Evolutionary conservation across 73 alveolate species (phyloP), one percentile per base, ranked within the genome.

Genomic region (Effrenium voratum): DNA sequence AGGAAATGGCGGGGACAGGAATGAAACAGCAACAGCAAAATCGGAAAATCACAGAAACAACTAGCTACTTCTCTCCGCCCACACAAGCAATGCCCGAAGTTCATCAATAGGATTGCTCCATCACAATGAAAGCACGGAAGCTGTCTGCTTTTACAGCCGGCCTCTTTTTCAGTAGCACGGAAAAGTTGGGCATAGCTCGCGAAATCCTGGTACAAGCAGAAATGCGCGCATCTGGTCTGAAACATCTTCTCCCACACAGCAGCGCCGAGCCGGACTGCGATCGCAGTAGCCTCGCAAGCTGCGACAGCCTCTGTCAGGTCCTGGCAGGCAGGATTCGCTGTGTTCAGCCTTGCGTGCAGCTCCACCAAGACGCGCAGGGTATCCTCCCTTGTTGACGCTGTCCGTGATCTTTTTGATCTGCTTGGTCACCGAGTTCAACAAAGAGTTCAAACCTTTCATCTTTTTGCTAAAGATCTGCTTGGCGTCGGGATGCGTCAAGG

Each of bases 381-480:
- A 38, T 26, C 59, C 76, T 10, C 12, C 43, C 93, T 83, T 83
- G 93, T 83, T 83, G 57, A 43, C 59, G 43, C 93, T 83, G 19
- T 83, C 50, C 59, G 50, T 79, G 3, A 55, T 43, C 32, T 43
- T 38, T 10, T 52, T 49, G 57, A 83, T 22, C 59, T n/a, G 59
- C 77, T 83, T 55, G 44, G 24, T 2, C 19, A 83, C 60, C 75
- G 92, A 1, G 41, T 45, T 46, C 52, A 5, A 16, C 75, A 81
- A 12, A 10, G 50, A 1, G 40, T 28, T 81, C 92, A 81, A 4
- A 32, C 75, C 63, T 34, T 47, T 45, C 13, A 30, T 47, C 50
- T 47, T 45, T 36, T 34, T 50, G 49, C 49, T 15, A 49, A 47
- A 50, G 19, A 45, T 15, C 44, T 47, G 63, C 73, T 81, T 81